These are phyloP conservation scores for Penicillium argentinense DNA, from an alignment of 495 filamentous ascomycete genomes.

Conservation along the genomic window DNA sequence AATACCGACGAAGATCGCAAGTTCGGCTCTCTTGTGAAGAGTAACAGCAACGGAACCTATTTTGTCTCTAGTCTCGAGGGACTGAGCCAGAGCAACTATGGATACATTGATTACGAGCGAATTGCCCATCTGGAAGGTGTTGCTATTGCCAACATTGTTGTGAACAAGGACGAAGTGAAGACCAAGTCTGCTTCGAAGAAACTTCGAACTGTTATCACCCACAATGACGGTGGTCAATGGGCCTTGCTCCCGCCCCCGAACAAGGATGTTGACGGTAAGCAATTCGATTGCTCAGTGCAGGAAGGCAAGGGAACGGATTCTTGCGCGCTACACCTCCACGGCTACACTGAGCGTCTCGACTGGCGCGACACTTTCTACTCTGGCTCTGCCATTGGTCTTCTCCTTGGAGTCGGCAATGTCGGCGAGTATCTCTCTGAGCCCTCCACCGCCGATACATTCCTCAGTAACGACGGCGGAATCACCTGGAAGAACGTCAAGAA, in stretches of 20 bases:
- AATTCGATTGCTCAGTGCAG: conserved; percentile 62
- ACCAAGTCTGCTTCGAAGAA: conserved; percentile 70
- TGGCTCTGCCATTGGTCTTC: conserved; percentile 81
- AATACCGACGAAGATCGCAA: conserved; percentile 57
- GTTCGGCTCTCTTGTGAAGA: conserved; percentile 91
- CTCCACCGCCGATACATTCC: conserved; percentile 77
- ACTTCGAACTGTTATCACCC: conserved; percentile 84
- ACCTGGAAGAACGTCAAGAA: conserved; percentile 82
- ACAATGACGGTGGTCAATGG: conserved; percentile 95
- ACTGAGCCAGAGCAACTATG: conserved; percentile 72
- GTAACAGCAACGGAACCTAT: conserved; percentile 95
- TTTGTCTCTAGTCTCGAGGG: conserved; percentile 78
- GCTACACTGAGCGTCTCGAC: conserved; percentile 86
- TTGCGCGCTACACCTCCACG: conserved; percentile 89
- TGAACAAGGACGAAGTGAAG: conserved; percentile 62
- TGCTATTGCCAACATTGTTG: conserved; percentile 79
- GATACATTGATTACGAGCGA: conserved; percentile 95
- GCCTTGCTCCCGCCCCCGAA: conserved; percentile 63
- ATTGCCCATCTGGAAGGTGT: conserved; percentile 90
- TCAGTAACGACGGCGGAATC: conserved; percentile 85
- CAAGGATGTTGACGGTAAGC: conserved; percentile 66
- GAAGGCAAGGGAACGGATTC: conserved; percentile 50
- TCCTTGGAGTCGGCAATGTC: conserved; percentile 91
- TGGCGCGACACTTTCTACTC: conserved; percentile 82
- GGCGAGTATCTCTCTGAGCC: conserved; percentile 57